Conservation (phyloP, 2,329 filamentous ascomycete species). For the Beauveria varroae region DNA sequence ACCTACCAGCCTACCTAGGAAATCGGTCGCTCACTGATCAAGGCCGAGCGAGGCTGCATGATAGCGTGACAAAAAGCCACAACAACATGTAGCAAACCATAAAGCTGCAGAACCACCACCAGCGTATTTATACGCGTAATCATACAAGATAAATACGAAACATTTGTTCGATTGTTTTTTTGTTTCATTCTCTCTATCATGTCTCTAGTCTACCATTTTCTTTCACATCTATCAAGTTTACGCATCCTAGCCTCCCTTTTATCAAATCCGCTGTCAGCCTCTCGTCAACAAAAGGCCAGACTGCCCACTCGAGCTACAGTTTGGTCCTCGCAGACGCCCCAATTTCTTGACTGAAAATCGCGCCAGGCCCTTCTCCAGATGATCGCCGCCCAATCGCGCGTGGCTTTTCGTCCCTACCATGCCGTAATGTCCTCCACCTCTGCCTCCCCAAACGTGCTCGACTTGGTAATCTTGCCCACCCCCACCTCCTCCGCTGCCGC, state of each 20-base stretch:
- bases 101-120: no score
- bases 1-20: no score
- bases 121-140: no score
- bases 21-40: no score
- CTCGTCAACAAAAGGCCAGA: background rate
- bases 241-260: no score
- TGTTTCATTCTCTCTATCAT: background rate
- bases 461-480: slow-evolving; percentile 65
- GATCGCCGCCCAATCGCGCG: background rate
- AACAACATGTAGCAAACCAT: no score
- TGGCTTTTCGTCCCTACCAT: slow-evolving; percentile 48
- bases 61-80: no score
- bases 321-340: background rate
- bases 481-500: slow-evolving; percentile 40
- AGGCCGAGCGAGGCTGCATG: no score
- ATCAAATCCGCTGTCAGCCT: no score
- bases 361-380: background rate
- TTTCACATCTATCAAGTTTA: background rate
- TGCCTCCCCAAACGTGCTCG: slow-evolving; percentile 87
- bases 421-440: slow-evolving; percentile 95
- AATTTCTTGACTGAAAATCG: background rate
- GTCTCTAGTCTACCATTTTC: background rate
- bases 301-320: background rate
- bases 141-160: no score
- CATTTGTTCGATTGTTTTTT: background rate